A percentile compares a stretch with the other conserved stretches of the same genome.
Conservation (phyloP, 768 basidiomycete genomes). For the Trametes coccinea region DNA sequence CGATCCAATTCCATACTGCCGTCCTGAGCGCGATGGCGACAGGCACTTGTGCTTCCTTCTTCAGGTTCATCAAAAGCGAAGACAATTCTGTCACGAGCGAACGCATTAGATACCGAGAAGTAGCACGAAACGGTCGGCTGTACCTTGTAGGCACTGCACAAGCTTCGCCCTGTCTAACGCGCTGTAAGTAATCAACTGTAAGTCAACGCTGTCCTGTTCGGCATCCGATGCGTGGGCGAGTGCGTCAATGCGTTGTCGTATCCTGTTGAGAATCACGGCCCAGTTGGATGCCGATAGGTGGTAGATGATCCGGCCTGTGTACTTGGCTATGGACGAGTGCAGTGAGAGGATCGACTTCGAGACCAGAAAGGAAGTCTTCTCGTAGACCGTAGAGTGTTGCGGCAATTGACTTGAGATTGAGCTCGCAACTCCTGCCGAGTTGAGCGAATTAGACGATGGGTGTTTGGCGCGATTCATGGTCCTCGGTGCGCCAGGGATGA, state of each 20-base stretch:
- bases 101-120: not conserved
- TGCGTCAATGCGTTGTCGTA: constrained; percentile 67
- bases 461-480: constrained; percentile 21
- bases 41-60: constrained; percentile 66
- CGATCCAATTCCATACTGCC: constrained; percentile 91
- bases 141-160: constrained; percentile 69
- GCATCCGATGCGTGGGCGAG: constrained; percentile 56
- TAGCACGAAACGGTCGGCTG: constrained; percentile 20
- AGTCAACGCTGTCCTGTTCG: constrained; percentile 67
- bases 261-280: constrained; percentile 69
- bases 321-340: constrained; percentile 65
- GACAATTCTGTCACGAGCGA: constrained; percentile 60
- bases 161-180: constrained; percentile 71
- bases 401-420: constrained; percentile 17
- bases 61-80: constrained; percentile 81
- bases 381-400: constrained; percentile 26
- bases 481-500: constrained; percentile 18
- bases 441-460: constrained; percentile 23
- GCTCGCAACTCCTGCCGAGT: constrained; percentile 20
- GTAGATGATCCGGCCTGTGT: constrained; percentile 77
- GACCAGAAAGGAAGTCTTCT: constrained; percentile 32
- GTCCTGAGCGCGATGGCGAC: constrained; percentile 71
- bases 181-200: constrained; percentile 77
- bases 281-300: constrained; percentile 89
- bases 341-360: constrained; percentile 40